Evolutionary conservation across 352 stramenopile species (phyloP), one percentile per base, ranked within the genome.

Genomic region (Pythium angustatum): DNA sequence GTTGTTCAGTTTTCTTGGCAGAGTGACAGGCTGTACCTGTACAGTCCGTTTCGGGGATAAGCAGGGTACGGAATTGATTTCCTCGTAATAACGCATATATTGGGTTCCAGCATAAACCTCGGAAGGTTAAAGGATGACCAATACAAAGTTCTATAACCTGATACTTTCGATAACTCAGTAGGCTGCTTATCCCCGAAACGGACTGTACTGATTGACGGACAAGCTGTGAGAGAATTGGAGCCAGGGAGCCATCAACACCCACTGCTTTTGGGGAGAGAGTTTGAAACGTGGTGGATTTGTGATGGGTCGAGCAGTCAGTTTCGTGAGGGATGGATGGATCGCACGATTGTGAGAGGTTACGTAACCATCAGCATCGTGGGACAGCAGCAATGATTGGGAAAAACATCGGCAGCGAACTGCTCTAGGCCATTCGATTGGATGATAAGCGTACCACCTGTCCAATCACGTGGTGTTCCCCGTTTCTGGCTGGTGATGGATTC

Each of bases 401-500:
- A 64, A 64, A 64, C 11, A 2, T 22, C 11, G n/a, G 26, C 45
- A n/a, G 24, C 26, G 9, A 8, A 33, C 24, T 27, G 44, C 21
- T n/a, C 6, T 12, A 28, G 3, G 19, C 2, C 4, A 21, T 41
- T 3, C 27, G 8, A 44, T 57, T 57, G 50, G 50, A 10, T 30
- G 8, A 21, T 28, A 26, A 24, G 11, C 26, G 9, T 24, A n/a
- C 34, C 22, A 40, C 40, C 15, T 17, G 22, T 3, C 54, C 40
- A 61, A 61, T 61, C 54, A 51, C 10, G 3, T 22, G 50, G 1
- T 12, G 50, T 58, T 58, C 50, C 15, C 9, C 50, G 31, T 38
- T 52, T 51, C 36, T 52, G 54, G 27, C 27, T 52, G 40, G 38
- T 51, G 55, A 54, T 62, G 55, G 55, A 62, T 62, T 62, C 43